Evolutionary conservation across 129 eudicot genomes (phyloP).

Genomic region (Flaveria trinervia): DNA sequence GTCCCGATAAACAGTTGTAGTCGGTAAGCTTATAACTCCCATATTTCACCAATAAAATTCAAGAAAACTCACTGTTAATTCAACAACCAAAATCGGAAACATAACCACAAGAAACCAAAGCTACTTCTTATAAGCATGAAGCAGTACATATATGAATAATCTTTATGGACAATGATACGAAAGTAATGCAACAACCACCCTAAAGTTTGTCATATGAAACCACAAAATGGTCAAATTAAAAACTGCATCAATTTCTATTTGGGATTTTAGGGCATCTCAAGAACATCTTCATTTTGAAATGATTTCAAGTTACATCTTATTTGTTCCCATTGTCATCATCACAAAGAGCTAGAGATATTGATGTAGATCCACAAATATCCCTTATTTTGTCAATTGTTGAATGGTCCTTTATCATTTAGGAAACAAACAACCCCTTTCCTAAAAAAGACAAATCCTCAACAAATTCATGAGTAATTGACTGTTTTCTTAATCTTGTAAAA

Average conservation of each 20-base stretch:
- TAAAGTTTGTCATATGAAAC: background rate
- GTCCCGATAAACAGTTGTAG: background rate
- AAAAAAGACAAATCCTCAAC: background rate
- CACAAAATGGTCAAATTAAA: background rate
- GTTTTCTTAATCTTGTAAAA: background rate
- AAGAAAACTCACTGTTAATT: background rate
- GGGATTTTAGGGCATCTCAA: background rate
- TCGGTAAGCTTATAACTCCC: background rate
- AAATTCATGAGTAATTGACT: background rate
- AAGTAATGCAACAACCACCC: background rate
- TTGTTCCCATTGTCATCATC: background rate
- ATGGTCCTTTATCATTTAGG: conserved; percentile 5
- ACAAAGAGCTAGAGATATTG: conserved; percentile 2
- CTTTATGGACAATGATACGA: background rate
- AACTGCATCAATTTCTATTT: background rate
- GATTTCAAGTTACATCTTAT: background rate
- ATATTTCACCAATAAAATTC: background rate
- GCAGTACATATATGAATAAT: background rate
- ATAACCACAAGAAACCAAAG: background rate
- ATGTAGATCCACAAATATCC: conserved; percentile 8
- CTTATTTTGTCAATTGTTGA: conserved; percentile 21
- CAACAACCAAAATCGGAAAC: background rate
- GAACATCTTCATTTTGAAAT: conserved; percentile 7
- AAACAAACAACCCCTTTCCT: conserved; percentile 6
- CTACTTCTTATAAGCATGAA: conserved; percentile 8